A percentile compares a stretch with the other conserved stretches of the same genome.
Evolutionary conservation across 768 basidiomycete genomes (phyloP).

Genomic region (Trametes maxima): DNA sequence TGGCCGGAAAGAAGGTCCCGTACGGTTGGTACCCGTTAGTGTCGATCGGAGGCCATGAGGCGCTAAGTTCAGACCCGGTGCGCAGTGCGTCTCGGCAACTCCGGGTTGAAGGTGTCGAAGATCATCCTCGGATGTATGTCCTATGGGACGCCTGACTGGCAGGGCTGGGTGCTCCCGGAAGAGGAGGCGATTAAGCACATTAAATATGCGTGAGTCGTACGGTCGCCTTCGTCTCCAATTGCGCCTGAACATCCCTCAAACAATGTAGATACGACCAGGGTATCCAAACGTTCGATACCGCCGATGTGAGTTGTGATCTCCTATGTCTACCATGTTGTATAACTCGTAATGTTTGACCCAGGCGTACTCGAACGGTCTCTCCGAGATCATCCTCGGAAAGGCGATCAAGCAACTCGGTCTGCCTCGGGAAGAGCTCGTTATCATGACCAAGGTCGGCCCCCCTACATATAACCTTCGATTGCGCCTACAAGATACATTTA

Average conservation of each 20-base stretch:
- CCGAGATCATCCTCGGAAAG: slow-evolving; percentile 49
- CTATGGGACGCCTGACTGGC: slow-evolving; percentile 33
- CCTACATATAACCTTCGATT: too few relatives aligned
- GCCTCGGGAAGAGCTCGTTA: slow-evolving; percentile 50
- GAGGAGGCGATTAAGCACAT: slow-evolving; percentile 40
- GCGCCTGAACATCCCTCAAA: too few relatives aligned
- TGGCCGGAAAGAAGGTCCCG: too few relatives aligned
- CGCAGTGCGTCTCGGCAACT: slow-evolving; percentile 45
- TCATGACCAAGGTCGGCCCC: slow-evolving; percentile 50
- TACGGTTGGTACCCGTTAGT: too few relatives aligned
- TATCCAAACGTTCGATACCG: too few relatives aligned
- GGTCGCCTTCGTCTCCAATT: too few relatives aligned
- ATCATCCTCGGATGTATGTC: slow-evolving; percentile 40
- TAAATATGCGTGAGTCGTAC: slow-evolving; percentile 38
- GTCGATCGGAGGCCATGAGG: too few relatives aligned
- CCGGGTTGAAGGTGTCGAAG: slow-evolving; percentile 43
- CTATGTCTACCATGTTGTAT: neutral
- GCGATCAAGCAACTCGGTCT: slow-evolving; percentile 47
- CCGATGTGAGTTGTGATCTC: too few relatives aligned
- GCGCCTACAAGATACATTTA: too few relatives aligned
- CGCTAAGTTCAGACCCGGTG: too few relatives aligned
- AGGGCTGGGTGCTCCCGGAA: slow-evolving; percentile 42
- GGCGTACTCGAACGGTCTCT: slow-evolving; percentile 43
- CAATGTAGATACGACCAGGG: too few relatives aligned
- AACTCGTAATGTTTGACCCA: too few relatives aligned